Evolutionary conservation across 306 rosid genomes (phyloP), one percentile per base, ranked within the genome.

Genomic region (Cucumis hystrix): DNA sequence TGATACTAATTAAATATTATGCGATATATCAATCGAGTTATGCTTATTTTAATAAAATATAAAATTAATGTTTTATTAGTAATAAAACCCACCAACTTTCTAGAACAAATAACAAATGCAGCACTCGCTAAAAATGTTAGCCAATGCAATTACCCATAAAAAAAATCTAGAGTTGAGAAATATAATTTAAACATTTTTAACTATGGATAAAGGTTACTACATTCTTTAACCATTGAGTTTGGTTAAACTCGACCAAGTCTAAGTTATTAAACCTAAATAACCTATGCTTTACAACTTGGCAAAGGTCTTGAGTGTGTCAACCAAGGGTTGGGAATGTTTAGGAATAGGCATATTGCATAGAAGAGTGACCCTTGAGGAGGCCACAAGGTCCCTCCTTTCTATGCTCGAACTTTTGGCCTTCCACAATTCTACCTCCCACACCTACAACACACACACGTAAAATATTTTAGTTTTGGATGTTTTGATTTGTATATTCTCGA

Each of bases 341-440:
- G 99, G 96, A 66, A 95, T 87, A 1, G 88, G 83, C 93, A 95
- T 77, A 80, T 90, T 95, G 86, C 83, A 78, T 45, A 90, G 10
- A 20, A 92, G 93, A 60, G 97, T 90, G 5, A 95, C 96, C 80
- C 93, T 85, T 10, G 99, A 88, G 23, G 96, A 81, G 43, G 99
- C 79, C 75, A 89, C 83, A 79, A 92, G 58, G 10, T 87, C 76
- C 85, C 70, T 87, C 18, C 54, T 72, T 64, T 83, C 76, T 56
- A 82, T 64, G 84, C 84, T 79, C 77, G 94, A 86, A 79, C 91
- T 91, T 85, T 84, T 85, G 73, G 80, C 79, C 86, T 95, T 95
- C 91, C 87, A 85, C 57, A 95, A 64, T 56, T 40, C 37, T 61
- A 88, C 99, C 75, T 92, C 97, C 99, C 97, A 94, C 74, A 94